A percentile compares a stretch with the other conserved stretches of the same genome.
These are phyloP conservation scores for Cicer cuneatum DNA, from an alignment of 306 rosid genomes.

Conservation along the genomic window DNA sequence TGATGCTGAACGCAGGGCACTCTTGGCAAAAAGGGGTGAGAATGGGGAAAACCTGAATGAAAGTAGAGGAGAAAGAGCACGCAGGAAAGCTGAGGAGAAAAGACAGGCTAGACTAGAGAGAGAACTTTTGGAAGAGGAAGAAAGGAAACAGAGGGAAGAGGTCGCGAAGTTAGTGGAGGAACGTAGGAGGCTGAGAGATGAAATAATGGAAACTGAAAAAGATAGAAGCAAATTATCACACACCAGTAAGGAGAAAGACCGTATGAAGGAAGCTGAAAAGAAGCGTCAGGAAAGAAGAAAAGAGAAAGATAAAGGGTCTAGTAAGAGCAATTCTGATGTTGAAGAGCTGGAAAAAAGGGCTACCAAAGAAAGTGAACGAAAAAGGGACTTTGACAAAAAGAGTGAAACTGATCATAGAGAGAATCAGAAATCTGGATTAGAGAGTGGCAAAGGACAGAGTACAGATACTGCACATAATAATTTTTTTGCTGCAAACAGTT, in stretches of 20 bases:
- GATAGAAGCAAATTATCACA: conserved; percentile 64
- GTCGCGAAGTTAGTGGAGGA: conserved; percentile 97
- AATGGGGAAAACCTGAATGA: conserved; percentile 64
- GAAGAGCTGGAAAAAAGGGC: conserved; percentile 87
- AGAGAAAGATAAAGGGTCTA: conserved; percentile 89
- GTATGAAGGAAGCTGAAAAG: conserved; percentile 85
- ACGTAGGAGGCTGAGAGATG: conserved; percentile 92
- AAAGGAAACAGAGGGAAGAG: conserved; percentile 96
- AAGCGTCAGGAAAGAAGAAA: conserved; percentile 85
- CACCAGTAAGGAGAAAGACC: conserved; percentile 63
- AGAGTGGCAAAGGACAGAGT: conserved; percentile 61
- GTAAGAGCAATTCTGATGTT: conserved; percentile 95
- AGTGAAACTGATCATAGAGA: conserved; percentile 68
- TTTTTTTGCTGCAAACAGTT: conserved; percentile 53
- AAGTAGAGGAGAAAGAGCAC: conserved; percentile 88
- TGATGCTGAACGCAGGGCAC: conserved; percentile 71
- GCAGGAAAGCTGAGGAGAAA: conserved; percentile 95
- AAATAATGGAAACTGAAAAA: conserved; percentile 80
- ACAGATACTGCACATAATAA: conserved; percentile 60
- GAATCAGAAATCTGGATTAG: conserved; percentile 64
- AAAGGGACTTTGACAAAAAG: conserved; percentile 73
- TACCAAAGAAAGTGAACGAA: conserved; percentile 76
- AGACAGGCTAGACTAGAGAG: conserved; percentile 93
- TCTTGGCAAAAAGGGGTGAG: conserved; percentile 71
- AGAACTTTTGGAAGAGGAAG: conserved; percentile 97